Conservation (phyloP, 306 rosid species). For the Castanea crenata region DNA sequence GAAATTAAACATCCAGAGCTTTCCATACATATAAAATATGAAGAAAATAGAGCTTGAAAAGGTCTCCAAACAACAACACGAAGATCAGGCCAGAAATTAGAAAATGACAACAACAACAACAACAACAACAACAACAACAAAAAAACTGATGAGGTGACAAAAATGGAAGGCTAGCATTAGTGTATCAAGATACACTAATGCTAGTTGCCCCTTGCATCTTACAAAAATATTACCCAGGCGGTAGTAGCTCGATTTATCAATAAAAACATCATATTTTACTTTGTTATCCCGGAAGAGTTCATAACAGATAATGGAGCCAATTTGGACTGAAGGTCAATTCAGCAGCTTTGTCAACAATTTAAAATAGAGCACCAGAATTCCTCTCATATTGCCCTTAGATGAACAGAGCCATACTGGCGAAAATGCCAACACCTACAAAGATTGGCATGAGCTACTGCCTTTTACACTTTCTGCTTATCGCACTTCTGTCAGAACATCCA, state of each 20-base stretch:
- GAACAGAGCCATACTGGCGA: not conserved
- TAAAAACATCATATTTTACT: not conserved
- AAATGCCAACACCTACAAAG: not conserved
- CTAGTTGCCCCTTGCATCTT: not conserved
- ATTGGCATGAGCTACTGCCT: not conserved
- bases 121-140: fast-evolving
- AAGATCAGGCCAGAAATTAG: no score
- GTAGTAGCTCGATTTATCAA: not conserved
- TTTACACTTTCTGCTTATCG: not conserved
- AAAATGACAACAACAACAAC: no score
- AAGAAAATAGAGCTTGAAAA: no score
- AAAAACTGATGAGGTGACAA: no score
- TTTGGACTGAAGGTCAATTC: not conserved
- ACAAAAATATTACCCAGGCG: not conserved
- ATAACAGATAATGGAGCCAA: not conserved
- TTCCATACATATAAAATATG: no score
- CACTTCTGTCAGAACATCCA: not conserved
- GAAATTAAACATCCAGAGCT: no score
- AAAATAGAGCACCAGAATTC: not conserved
- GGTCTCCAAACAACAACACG: no score
- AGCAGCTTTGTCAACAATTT: not conserved
- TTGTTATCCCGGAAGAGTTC: not conserved
- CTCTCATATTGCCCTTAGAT: not conserved
- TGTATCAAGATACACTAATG: no score
- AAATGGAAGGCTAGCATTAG: no score